phyloP scores from a whole-genome alignment of 2,329 filamentous ascomycete species.

The Colletotrichum salicis region DNA sequence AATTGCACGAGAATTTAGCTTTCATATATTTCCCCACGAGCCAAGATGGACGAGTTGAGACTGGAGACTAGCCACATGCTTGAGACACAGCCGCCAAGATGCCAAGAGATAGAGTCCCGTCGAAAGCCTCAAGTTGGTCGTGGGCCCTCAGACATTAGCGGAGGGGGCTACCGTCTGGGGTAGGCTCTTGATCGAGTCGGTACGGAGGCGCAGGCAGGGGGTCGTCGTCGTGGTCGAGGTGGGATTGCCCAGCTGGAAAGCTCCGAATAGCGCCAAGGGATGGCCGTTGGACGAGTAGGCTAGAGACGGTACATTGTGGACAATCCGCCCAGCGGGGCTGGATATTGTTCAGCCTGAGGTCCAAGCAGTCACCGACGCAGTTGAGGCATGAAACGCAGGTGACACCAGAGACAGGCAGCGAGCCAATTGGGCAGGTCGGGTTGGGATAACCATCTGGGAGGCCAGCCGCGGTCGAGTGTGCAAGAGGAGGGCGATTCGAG shows the following conservation, averaged over 20 bases:
- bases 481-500: conserved; percentile 30
- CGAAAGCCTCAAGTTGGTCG: conserved; percentile 25
- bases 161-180: conserved; percentile 22
- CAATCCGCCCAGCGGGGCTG: conserved; percentile 6
- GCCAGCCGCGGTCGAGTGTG: conserved; percentile 5
- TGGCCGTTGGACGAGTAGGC: background rate
- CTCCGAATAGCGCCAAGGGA: conserved; percentile 28
- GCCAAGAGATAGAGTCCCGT: conserved; percentile 32
- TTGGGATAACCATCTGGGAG: conserved; percentile 27
- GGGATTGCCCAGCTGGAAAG: conserved; percentile 32
- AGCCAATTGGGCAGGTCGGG: conserved; percentile 27
- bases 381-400: conserved; percentile 35
- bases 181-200: conserved; percentile 28
- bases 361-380: conserved; percentile 31
- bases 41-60: conserved; percentile 27
- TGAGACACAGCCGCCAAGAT: conserved; percentile 26
- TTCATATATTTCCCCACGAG: conserved; percentile 35
- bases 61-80: conserved; percentile 26
- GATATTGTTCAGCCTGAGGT: conserved; percentile 3
- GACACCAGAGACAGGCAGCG: conserved; percentile 31
- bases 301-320: background rate
- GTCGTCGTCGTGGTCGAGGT: conserved; percentile 14
- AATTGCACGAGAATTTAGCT: conserved; percentile 17
- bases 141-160: conserved; percentile 27
- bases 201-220: conserved; percentile 22